Conservation (phyloP, 768 basidiomycete species). For the Cantharellus cinnabarinus region DNA sequence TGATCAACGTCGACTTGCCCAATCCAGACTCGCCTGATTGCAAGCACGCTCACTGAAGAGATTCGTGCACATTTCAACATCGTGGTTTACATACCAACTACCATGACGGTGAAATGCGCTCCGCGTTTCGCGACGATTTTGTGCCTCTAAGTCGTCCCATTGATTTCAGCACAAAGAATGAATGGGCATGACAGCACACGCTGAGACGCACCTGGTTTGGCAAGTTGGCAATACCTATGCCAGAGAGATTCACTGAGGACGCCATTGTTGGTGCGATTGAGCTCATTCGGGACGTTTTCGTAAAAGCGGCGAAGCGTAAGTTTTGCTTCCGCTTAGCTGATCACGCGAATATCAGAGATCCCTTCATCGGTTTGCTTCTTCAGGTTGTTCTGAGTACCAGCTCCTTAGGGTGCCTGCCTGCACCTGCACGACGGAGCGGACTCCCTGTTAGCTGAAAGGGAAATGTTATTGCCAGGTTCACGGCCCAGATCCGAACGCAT, state of each 20-base stretch:
- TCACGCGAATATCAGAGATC: no score
- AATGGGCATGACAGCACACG: no score
- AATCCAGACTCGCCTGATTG: constrained; percentile 78
- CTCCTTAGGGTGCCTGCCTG: no score
- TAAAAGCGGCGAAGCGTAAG: no score
- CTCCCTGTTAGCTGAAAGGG: no score
- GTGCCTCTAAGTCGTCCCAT: constrained; percentile 46
- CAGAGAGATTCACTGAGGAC: constrained; percentile 13
- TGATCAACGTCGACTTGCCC: constrained; percentile 94
- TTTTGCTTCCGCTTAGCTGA: no score
- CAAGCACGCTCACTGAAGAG: not conserved
- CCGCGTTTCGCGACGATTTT: constrained; percentile 97
- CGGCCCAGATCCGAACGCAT: no score
- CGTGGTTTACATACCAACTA: constrained; percentile 50
- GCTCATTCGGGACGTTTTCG: not conserved
- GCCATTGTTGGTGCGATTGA: not conserved
- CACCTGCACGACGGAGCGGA: no score
- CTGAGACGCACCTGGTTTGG: constrained; percentile 66
- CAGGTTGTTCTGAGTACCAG: no score
- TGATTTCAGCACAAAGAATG: no score
- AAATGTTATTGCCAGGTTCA: no score
- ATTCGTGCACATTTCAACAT: not conserved
- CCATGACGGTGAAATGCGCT: constrained; percentile 98
- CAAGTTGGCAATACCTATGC: constrained; percentile 88
- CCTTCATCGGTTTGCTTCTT: no score